Evolutionary conservation across 495 filamentous ascomycete genomes (phyloP).

Genomic region (Aspergillus sparsus): DNA sequence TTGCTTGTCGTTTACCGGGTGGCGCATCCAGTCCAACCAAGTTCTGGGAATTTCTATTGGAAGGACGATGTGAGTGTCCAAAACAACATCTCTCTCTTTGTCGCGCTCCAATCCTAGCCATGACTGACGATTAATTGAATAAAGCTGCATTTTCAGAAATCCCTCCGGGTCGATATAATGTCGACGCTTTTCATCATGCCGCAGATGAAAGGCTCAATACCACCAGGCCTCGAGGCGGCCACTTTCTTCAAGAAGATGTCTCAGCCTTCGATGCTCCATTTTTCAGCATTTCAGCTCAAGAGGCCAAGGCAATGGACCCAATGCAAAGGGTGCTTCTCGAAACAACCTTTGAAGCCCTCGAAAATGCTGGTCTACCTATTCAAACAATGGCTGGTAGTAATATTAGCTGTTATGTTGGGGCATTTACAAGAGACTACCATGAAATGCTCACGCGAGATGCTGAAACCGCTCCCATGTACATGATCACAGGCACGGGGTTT

Average conservation of each 20-base stretch:
- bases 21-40: conserved; percentile 1
- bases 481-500: conserved; percentile 25
- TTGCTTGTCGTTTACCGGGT: conserved; percentile 9
- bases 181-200: conserved; percentile 11
- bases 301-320: conserved; percentile 56
- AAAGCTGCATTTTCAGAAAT: conserved; percentile 8
- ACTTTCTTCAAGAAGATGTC: conserved; percentile 10
- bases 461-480: conserved; percentile 21
- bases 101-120: neutral
- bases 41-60: conserved; percentile 8
- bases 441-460: conserved; percentile 34
- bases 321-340: conserved; percentile 60
- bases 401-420: conserved; percentile 24
- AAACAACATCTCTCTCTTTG: neutral
- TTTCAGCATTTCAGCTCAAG: conserved; percentile 51
- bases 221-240: neutral
- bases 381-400: conserved; percentile 18
- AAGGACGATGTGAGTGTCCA: conserved; percentile 7
- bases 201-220: neutral
- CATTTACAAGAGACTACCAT: conserved; percentile 27
- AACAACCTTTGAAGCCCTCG: conserved; percentile 35
- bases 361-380: conserved; percentile 26
- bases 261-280: conserved; percentile 43
- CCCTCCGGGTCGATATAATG: neutral
- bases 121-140: neutral